Evolutionary conservation across 1,139 yeast species (phyloP).

Genomic region (Kluyveromyces sp.): DNA sequence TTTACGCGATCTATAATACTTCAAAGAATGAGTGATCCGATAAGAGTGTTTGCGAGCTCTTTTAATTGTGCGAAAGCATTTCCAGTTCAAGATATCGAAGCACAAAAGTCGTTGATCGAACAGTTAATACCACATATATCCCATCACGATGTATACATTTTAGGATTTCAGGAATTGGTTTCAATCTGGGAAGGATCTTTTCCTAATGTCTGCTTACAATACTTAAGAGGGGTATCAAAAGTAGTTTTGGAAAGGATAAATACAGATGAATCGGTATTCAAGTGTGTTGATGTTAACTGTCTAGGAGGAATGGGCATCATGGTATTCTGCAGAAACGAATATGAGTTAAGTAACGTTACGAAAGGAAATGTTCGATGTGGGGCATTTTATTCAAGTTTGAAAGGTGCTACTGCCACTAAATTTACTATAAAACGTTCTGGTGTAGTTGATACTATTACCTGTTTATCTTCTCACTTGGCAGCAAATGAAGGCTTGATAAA

Average conservation of each 20-base stretch:
- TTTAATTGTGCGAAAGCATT: slow-evolving; percentile 28
- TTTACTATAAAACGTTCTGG: slow-evolving; percentile 30
- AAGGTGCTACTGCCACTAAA: slow-evolving; percentile 67
- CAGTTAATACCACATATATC: slow-evolving; percentile 13
- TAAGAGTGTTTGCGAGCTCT: slow-evolving; percentile 12
- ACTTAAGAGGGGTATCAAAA: slow-evolving; percentile 37
- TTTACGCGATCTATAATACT: too few relatives aligned
- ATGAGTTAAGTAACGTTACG: slow-evolving; percentile 30
- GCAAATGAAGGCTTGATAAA: slow-evolving; percentile 64
- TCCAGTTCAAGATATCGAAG: slow-evolving; percentile 12
- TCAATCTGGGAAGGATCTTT: slow-evolving; percentile 58
- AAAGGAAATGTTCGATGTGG: slow-evolving; percentile 45
- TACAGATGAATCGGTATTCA: slow-evolving; percentile 34
- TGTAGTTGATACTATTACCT: slow-evolving; percentile 41
- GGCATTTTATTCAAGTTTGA: slow-evolving; percentile 45
- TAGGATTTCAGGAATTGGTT: slow-evolving; percentile 73
- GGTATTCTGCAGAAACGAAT: slow-evolving; percentile 41
- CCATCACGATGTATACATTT: slow-evolving; percentile 45
- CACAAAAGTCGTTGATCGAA: slow-evolving; percentile 9
- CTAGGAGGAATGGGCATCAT: slow-evolving; percentile 64
- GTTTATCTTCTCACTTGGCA: slow-evolving; percentile 62
- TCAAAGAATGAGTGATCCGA: background rate
- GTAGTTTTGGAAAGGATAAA: slow-evolving; percentile 37
- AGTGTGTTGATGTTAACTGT: slow-evolving; percentile 40
- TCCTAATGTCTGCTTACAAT: slow-evolving; percentile 32